Percentiles rank a stretch among this genome's conserved stretches.
phyloP scores from a whole-genome alignment of 352 stramenopile species.

The Globisporangium iwayamae region DNA sequence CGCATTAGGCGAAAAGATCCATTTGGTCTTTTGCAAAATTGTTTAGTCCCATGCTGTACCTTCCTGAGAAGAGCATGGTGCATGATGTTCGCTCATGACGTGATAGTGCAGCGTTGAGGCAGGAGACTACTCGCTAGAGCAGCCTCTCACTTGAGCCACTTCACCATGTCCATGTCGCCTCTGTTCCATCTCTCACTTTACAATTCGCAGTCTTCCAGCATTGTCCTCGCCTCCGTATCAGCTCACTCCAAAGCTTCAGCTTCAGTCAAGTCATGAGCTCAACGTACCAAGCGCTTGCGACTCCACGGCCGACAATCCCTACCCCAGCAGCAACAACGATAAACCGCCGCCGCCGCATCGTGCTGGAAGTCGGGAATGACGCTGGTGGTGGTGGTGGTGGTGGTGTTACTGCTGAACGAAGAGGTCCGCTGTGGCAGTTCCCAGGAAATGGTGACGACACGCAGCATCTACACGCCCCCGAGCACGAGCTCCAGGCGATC shows the following conservation, averaged over 20 bases:
- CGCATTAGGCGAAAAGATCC: constrained; percentile 3
- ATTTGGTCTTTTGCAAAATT: not conserved
- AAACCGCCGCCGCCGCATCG: constrained; percentile 31
- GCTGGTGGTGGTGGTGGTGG: not conserved
- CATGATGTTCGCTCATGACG: not conserved
- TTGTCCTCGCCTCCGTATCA: not conserved
- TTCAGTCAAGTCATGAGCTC: not conserved
- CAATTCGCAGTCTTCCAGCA: not conserved
- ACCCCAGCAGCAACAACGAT: constrained; percentile 3
- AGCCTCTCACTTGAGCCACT: not conserved
- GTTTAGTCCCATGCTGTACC: not conserved
- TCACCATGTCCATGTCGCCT: not conserved
- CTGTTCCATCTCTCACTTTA: constrained; percentile 1
- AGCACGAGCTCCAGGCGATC: constrained; percentile 32
- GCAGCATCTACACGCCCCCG: constrained; percentile 31
- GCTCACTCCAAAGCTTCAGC: not conserved
- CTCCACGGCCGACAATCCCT: not conserved
- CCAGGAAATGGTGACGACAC: constrained; percentile 22
- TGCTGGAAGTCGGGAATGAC: constrained; percentile 36
- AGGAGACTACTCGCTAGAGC: not conserved
- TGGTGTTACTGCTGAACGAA: not conserved
- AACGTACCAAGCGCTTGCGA: not conserved
- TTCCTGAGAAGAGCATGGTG: not conserved
- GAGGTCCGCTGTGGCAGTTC: constrained; percentile 36
- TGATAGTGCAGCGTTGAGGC: not conserved